These are phyloP conservation scores for Sechiopsis laciniata DNA, from an alignment of 306 rosid genomes.

Conservation along the genomic window DNA sequence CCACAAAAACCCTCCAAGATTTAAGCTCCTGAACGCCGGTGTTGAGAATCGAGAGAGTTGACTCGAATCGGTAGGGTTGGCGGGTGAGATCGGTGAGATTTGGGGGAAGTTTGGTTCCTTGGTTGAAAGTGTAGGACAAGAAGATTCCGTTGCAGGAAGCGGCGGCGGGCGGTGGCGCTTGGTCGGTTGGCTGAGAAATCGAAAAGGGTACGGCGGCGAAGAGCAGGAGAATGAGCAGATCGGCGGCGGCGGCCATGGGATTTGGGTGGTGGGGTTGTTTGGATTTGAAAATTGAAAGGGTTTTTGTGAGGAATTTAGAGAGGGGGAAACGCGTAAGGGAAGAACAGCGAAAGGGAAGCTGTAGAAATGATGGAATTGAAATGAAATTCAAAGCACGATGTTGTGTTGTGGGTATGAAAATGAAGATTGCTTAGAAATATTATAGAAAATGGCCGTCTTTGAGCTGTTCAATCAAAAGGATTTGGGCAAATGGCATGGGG, in stretches of 20 bases:
- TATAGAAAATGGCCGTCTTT: constrained; percentile 18
- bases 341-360: constrained; percentile 26
- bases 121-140: constrained; percentile 50
- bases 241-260: constrained; percentile 5
- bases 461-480: constrained; percentile 28
- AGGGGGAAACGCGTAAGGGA: constrained; percentile 8
- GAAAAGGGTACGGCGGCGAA: constrained; percentile 26
- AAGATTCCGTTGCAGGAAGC: constrained; percentile 58
- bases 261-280: too few species aligned
- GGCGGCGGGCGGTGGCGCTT: constrained; percentile 30
- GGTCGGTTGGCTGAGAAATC: constrained; percentile 30
- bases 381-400: constrained; percentile 8
- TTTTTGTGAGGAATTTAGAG: neutral
- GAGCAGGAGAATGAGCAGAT: constrained; percentile 12
- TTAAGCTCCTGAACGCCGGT: constrained; percentile 69
- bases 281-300: neutral
- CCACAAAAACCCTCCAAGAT: constrained; percentile 78
- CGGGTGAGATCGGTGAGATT: constrained; percentile 30
- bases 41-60: constrained; percentile 62
- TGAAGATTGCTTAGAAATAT: too few species aligned
- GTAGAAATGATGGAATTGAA: constrained; percentile 21
- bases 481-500: neutral
- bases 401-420: neutral
- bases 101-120: constrained; percentile 45
- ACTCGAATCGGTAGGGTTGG: constrained; percentile 78